These are phyloP conservation scores for Aspergillus ellipticus DNA, from an alignment of 495 filamentous ascomycete genomes.

Conservation along the genomic window DNA sequence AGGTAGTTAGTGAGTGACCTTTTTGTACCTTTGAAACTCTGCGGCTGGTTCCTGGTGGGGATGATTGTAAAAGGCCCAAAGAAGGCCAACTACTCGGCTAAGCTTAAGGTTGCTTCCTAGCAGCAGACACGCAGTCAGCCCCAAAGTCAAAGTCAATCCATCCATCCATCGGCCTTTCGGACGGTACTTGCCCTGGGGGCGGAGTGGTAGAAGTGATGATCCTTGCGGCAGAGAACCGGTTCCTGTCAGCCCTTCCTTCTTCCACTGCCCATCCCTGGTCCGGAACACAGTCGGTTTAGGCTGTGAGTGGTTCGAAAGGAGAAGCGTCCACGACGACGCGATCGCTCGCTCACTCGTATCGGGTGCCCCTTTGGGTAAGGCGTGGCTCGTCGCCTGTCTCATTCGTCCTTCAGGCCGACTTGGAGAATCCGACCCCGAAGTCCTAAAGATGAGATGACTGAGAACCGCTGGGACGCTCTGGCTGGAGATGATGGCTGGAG, in stretches of 20 bases:
- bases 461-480: too few species aligned
- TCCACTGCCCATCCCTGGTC: background rate
- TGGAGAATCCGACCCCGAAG: too few species aligned
- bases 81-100: too few species aligned
- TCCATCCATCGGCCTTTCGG: too few species aligned
- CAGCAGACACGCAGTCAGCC: background rate
- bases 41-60: background rate
- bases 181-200: background rate
- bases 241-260: background rate
- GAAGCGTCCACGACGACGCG: background rate
- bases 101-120: background rate
- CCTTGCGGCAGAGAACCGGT: background rate
- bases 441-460: too few species aligned
- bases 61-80: background rate
- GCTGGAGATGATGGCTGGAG: too few species aligned
- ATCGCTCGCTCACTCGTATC: background rate
- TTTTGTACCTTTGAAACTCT: background rate
- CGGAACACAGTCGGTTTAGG: background rate
- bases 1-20: background rate
- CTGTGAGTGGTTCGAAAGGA: background rate
- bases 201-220: too few species aligned
- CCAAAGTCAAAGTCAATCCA: background rate
- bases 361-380: too few species aligned
- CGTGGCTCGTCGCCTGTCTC: too few species aligned
- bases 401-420: too few species aligned